Base-by-base conservation (phyloP, 495 filamentous ascomycete species). In the Pyrenula massariospora region DNA sequence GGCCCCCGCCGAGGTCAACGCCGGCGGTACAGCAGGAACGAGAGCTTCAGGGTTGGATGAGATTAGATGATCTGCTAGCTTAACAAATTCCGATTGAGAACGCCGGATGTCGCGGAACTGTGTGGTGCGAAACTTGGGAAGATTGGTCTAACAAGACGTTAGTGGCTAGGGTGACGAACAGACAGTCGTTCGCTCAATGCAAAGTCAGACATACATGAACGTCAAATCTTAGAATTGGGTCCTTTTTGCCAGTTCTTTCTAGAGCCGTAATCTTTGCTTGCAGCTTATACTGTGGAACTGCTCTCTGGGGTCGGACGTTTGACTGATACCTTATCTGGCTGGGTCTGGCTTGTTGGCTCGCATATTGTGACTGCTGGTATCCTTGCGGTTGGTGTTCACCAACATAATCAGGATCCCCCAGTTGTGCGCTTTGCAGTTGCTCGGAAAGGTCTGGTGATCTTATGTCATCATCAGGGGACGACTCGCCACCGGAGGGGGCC, bases 21-120 rank as follows among this genome's bases (percentile, higher is more conserved):
- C 79, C 19, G 91, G 88, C 47, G 94, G 94, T 5, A 99, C 88
- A 1, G 91, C 89, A n/a, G 94, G 94, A 15, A 99, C 93, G n/a
- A 97, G 75, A 22, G 91, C 88, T 73, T 99, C 94, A 11, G 94
- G 94, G 64, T 96, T 96, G 12, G 91, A 88, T 31, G 91, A 94
- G 61, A 96, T 87, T 24, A 99, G 75, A 66, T 99, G 94, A 54
- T 95, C 88, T 22, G 88, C 89, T 22, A 99, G 84, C 65, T 97
- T 97, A 57, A 85, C 77, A 63, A 99, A 99, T 66, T 99, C 94
- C 51, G 88, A 87, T 69, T 99, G 93, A 22, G 93, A 87, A 48
- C 94, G 87, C 58, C 93, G 87, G 55, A 99, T 88, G 68, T 97
- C 94, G 64, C 94, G 89, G 70, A 96, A 97, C 67, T 97, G 94